phyloP scores from a whole-genome alignment of 495 filamentous ascomycete species.

The Xylaria longipes region DNA sequence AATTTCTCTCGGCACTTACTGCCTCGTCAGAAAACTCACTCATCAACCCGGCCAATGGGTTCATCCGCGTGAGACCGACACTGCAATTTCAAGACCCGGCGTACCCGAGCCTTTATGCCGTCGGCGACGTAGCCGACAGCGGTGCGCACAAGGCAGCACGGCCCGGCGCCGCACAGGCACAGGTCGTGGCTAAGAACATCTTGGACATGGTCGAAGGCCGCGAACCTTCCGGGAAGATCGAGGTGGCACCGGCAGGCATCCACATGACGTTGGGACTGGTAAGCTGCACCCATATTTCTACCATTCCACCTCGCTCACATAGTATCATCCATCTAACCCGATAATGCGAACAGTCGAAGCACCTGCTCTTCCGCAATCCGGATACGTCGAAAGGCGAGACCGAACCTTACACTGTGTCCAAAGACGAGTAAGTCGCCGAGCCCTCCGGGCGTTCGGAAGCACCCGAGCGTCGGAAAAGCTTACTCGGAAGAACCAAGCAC shows the following conservation, averaged over 20 bases:
- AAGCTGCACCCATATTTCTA: slow-evolving; percentile 22
- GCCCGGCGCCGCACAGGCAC: slow-evolving; percentile 58
- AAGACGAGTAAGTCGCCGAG: slow-evolving; percentile 51
- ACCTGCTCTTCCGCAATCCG: slow-evolving; percentile 59
- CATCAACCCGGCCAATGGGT: slow-evolving; percentile 50
- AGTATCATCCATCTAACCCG: neutral
- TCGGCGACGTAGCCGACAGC: slow-evolving; percentile 67
- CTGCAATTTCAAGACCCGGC: slow-evolving; percentile 57
- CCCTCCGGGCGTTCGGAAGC: neutral
- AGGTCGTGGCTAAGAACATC: slow-evolving; percentile 63
- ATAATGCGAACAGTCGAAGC: slow-evolving; percentile 48
- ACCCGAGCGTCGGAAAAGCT: neutral
- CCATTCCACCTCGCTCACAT: neutral
- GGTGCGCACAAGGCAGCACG: slow-evolving; percentile 61
- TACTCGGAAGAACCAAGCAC: neutral
- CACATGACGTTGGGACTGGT: slow-evolving; percentile 62
- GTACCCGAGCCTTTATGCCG: slow-evolving; percentile 53
- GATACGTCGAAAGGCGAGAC: slow-evolving; percentile 50
- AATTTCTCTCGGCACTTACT: slow-evolving; percentile 52
- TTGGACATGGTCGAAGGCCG: slow-evolving; percentile 47
- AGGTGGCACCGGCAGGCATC: slow-evolving; percentile 49
- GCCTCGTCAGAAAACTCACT: slow-evolving; percentile 44
- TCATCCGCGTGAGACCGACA: slow-evolving; percentile 59
- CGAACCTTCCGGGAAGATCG: slow-evolving; percentile 40
- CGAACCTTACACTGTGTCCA: slow-evolving; percentile 51